Conservation (phyloP, 805 yeast species). For the Wickerhamia fluorescens region DNA sequence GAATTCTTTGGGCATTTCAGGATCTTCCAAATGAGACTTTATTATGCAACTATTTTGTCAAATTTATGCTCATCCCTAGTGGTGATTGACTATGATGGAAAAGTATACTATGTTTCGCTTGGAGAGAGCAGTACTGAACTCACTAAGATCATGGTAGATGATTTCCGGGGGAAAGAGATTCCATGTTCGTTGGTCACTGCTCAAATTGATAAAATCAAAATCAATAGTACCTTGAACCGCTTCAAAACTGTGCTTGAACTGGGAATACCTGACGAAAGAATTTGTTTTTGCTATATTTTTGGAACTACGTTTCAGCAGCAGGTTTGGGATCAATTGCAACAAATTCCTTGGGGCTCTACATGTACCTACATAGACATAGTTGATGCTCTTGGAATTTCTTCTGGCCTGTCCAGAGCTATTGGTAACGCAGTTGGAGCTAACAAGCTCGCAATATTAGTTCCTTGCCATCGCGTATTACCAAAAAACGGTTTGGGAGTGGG, state of each 20-base stretch:
- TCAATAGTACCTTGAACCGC: too few relatives aligned
- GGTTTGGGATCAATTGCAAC: constrained; percentile 27
- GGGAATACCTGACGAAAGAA: too few relatives aligned
- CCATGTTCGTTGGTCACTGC: too few relatives aligned
- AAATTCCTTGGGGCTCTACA: constrained; percentile 21
- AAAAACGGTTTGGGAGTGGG: constrained; percentile 21
- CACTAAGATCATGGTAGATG: constrained; percentile 6
- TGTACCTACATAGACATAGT: constrained; percentile 29
- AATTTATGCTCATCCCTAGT: too few relatives aligned
- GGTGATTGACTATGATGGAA: constrained; percentile 11
- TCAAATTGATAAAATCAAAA: too few relatives aligned
- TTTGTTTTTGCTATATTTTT: too few relatives aligned
- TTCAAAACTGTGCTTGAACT: too few relatives aligned
- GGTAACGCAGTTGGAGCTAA: constrained; percentile 37
- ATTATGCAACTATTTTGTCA: too few relatives aligned
- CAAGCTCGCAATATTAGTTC: constrained; percentile 31
- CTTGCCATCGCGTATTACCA: constrained; percentile 38
- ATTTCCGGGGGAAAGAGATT: too few relatives aligned
- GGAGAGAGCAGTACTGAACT: constrained; percentile 7
- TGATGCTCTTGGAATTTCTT: constrained; percentile 17
- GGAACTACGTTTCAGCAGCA: constrained; percentile 33
- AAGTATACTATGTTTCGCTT: constrained; percentile 15
- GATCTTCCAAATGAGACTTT: too few relatives aligned
- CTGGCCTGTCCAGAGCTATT: constrained; percentile 30
- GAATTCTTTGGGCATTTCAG: too few relatives aligned